Evolutionary conservation across 2,329 filamentous ascomycete genomes (phyloP).

Genomic region (Fusarium nygamai): DNA sequence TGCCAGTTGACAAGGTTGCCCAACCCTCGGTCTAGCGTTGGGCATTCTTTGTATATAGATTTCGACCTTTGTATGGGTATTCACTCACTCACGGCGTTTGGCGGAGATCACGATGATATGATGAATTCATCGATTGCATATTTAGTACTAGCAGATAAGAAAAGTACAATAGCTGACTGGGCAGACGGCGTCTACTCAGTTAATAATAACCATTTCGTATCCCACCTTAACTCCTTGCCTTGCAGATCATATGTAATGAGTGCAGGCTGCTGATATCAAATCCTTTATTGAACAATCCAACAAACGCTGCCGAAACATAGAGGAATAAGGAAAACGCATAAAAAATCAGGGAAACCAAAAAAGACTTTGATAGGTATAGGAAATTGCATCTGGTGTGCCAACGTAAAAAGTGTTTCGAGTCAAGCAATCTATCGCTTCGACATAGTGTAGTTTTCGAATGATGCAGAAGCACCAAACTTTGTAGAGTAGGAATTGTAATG

Average conservation of each 20-base stretch:
- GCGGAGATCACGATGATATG: slow-evolving; percentile 14
- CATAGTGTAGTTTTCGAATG: background rate
- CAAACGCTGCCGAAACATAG: background rate
- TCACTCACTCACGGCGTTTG: slow-evolving; percentile 31
- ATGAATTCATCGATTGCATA: slow-evolving; percentile 35
- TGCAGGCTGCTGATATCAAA: slow-evolving; percentile 10
- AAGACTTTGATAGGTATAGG: slow-evolving; percentile 1
- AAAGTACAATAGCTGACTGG: slow-evolving; percentile 10
- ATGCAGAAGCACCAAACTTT: background rate
- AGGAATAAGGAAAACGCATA: slow-evolving; percentile 8
- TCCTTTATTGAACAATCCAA: slow-evolving; percentile 5
- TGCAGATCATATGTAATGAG: slow-evolving; percentile 15
- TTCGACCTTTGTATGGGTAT: slow-evolving; percentile 24
- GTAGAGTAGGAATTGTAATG: background rate
- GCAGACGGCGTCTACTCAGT: slow-evolving; percentile 2
- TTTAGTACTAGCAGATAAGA: slow-evolving; percentile 22
- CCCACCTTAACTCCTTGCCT: slow-evolving; percentile 35
- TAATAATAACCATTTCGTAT: slow-evolving; percentile 34
- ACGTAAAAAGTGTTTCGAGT: background rate
- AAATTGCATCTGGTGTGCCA: slow-evolving; percentile 38
- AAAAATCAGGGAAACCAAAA: slow-evolving; percentile 4
- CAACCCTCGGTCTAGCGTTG: background rate
- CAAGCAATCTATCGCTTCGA: slow-evolving; percentile 3
- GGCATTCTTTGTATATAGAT: slow-evolving; percentile 31
- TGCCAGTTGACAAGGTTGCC: background rate